Percentiles rank a stretch among this genome's conserved stretches.
phyloP scores from a whole-genome alignment of 257 asterid genomes.

The Rehmannia glutinosa region DNA sequence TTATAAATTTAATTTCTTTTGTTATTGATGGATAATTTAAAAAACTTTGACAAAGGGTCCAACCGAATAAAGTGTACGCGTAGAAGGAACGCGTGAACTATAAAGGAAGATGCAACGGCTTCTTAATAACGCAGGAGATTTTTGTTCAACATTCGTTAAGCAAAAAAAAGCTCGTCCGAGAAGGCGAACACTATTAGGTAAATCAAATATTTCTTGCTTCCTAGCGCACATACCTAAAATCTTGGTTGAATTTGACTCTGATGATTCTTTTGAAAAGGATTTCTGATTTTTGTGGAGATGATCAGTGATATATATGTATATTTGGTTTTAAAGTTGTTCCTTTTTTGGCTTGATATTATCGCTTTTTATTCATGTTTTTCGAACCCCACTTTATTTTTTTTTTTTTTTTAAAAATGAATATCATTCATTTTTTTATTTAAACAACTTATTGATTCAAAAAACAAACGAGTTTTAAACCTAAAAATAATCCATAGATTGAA shows the following conservation, averaged over 20 bases:
- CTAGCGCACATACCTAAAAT: background rate
- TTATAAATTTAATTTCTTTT: too few species aligned
- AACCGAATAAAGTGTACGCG: conserved; percentile 27
- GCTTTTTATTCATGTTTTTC: background rate
- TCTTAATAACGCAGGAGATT: background rate
- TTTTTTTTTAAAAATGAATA: too few species aligned
- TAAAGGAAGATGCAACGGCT: background rate
- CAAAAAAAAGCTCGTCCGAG: background rate
- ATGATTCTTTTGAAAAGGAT: background rate
- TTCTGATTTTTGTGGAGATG: background rate
- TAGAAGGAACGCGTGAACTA: conserved; percentile 23
- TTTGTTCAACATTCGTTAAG: background rate
- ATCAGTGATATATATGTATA: background rate
- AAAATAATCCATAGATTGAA: too few species aligned
- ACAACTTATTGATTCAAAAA: too few species aligned
- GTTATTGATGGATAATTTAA: too few species aligned
- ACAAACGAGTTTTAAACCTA: too few species aligned
- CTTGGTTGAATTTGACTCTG: background rate
- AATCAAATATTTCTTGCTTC: background rate
- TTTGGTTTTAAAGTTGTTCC: background rate
- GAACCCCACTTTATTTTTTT: too few species aligned
- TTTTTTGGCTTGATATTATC: background rate
- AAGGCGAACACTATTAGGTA: conserved; percentile 17
- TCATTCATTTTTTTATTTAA: too few species aligned
- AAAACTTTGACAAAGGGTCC: too few species aligned